Evolutionary conservation across 2,329 filamentous ascomycete species (phyloP).

Genomic region (Colletotrichum noveboracense): DNA sequence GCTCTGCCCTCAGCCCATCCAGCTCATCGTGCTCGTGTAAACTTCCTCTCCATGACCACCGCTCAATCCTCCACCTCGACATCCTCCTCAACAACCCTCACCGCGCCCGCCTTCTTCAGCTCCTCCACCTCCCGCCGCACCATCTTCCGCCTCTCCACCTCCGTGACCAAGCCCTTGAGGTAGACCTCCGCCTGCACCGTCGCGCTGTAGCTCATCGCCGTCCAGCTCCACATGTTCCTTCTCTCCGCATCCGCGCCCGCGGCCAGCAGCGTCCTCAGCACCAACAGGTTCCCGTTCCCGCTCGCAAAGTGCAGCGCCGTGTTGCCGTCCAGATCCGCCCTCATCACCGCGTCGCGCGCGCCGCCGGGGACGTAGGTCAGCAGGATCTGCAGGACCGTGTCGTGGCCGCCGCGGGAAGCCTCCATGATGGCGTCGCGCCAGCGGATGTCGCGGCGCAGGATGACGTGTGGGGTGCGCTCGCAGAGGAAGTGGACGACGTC

Average conservation of each 20-base stretch:
- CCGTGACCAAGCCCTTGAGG: conserved; percentile 76
- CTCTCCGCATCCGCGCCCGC: conserved; percentile 78
- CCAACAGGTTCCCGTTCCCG: conserved; percentile 79
- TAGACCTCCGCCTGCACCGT: conserved; percentile 87
- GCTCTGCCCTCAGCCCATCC: background rate
- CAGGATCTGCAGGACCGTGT: conserved; percentile 69
- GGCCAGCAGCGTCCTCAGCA: conserved; percentile 76
- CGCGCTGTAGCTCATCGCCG: conserved; percentile 80
- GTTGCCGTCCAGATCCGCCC: conserved; percentile 76
- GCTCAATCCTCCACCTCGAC: conserved; percentile 34
- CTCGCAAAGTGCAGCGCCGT: conserved; percentile 88
- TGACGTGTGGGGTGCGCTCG: conserved; percentile 64
- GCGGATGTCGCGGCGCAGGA: conserved; percentile 68
- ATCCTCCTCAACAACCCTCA: conserved; percentile 48
- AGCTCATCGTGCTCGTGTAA: background rate
- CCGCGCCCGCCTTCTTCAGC: conserved; percentile 41
- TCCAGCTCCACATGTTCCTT: conserved; percentile 81
- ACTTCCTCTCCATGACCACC: background rate
- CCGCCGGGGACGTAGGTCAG: conserved; percentile 66
- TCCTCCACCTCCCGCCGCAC: conserved; percentile 41
- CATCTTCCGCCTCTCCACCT: conserved; percentile 68
- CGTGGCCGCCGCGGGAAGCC: conserved; percentile 64
- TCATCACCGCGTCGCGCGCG: conserved; percentile 56
- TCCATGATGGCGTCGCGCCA: conserved; percentile 78
- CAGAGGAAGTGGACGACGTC: conserved; percentile 77